phyloP scores from a whole-genome alignment of 441 rosid species.

The Monsonia emarginata region DNA sequence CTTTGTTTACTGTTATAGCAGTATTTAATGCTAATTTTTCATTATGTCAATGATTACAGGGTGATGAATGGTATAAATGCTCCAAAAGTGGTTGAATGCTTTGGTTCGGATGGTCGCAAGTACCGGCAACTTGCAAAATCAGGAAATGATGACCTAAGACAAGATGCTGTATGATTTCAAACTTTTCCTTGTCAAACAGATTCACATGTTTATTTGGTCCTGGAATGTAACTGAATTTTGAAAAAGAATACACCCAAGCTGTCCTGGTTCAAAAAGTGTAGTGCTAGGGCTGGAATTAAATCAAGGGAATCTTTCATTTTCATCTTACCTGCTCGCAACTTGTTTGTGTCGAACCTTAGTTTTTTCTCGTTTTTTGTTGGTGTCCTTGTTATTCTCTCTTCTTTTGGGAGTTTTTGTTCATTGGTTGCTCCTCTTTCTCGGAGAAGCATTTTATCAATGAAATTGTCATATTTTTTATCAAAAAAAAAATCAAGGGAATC shows the following conservation, averaged over 20 bases:
- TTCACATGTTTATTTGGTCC: background rate
- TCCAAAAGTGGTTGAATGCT: slow-evolving; percentile 89
- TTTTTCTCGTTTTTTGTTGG: too few relatives aligned
- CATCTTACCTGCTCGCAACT: too few relatives aligned
- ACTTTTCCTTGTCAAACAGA: background rate
- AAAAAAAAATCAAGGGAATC: too few relatives aligned
- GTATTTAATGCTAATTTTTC: slow-evolving; percentile 16
- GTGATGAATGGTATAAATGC: slow-evolving; percentile 95
- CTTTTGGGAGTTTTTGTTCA: too few relatives aligned
- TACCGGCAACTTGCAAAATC: slow-evolving; percentile 95
- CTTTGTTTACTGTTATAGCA: slow-evolving; percentile 14
- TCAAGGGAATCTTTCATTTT: too few relatives aligned
- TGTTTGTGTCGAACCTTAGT: too few relatives aligned
- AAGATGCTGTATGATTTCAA: slow-evolving; percentile 76
- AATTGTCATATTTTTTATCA: too few relatives aligned
- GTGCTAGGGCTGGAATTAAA: background rate
- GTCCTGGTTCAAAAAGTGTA: background rate
- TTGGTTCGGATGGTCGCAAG: slow-evolving; percentile 83
- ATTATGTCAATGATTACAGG: slow-evolving; percentile 37
- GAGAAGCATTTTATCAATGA: too few relatives aligned
- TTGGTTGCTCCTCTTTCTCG: too few relatives aligned
- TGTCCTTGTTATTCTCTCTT: too few relatives aligned
- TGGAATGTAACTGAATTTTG: background rate
- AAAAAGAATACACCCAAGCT: background rate
- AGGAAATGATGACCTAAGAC: slow-evolving; percentile 97